A percentile compares a stretch with the other conserved stretches of the same genome.
These are phyloP conservation scores for Grammothele lineata DNA, from an alignment of 768 basidiomycete species.

Conservation along the genomic window DNA sequence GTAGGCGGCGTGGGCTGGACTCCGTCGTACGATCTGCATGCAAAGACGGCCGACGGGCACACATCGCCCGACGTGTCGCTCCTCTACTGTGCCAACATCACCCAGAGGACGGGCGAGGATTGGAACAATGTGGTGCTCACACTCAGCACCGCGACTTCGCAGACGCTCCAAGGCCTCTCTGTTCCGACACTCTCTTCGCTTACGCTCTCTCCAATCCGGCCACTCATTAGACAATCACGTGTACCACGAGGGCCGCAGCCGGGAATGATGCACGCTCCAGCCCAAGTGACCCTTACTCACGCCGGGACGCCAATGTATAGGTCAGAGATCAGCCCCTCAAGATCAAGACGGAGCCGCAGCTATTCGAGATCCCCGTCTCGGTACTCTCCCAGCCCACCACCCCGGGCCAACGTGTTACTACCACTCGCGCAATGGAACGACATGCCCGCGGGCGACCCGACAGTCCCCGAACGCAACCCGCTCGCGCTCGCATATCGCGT, in stretches of 20 bases:
- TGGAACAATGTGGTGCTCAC: conserved; percentile 49
- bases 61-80: conserved; percentile 42
- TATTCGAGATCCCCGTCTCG: no score
- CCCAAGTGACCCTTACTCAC: not conserved
- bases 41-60: conserved; percentile 41
- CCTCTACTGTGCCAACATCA: conserved; percentile 51
- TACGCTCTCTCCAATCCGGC: not conserved
- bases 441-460: not conserved
- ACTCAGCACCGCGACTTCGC: conserved; percentile 44
- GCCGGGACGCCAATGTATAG: not conserved
- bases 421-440: not conserved
- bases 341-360: no score
- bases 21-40: conserved; percentile 57
- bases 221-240: not conserved
- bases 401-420: no score
- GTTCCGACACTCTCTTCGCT: not conserved
- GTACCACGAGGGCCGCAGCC: not conserved
- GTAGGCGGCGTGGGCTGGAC: conserved; percentile 50
- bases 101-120: conserved; percentile 56
- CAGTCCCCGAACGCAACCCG: conserved; percentile 42
- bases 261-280: not conserved
- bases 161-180: conserved; percentile 31
- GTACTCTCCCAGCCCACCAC: no score
- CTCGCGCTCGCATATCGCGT: conserved; percentile 51
- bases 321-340: no score